Percentiles rank a stretch among this genome's conserved stretches.
Conservation (phyloP, 345 rosid species). For the Ricinus communis region DNA sequence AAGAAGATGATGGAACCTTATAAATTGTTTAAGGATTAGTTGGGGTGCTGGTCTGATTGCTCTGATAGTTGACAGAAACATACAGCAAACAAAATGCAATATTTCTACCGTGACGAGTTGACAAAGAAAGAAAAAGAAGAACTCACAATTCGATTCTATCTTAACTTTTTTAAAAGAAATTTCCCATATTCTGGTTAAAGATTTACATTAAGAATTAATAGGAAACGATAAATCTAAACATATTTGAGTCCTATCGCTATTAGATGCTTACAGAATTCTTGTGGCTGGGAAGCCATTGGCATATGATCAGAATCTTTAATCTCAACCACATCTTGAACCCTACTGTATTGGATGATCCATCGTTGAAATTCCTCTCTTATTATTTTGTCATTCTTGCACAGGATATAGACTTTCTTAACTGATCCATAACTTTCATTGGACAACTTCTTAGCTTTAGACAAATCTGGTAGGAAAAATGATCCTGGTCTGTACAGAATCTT, state of each 20-base stretch:
- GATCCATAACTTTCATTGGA: constrained; percentile 2
- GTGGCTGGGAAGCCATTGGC: constrained; percentile 46
- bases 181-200: no score
- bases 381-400: constrained; percentile 30
- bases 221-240: not conserved
- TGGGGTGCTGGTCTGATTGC: no score
- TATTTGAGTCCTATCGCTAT: constrained; percentile 15
- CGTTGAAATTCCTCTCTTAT: constrained; percentile 18
- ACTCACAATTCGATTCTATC: no score
- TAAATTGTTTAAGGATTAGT: no score
- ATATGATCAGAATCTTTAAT: constrained; percentile 43
- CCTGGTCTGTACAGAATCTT: not conserved
- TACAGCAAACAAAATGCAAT: no score
- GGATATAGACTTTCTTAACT: constrained; percentile 26
- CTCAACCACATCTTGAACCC: constrained; percentile 26
- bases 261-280: constrained; percentile 23
- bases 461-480: constrained; percentile 1
- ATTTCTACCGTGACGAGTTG: no score
- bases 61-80: no score
- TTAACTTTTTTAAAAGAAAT: no score
- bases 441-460: not conserved
- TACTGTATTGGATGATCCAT: constrained; percentile 31
- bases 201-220: no score
- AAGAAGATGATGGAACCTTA: no score
- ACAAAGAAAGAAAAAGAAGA: no score